Evolutionary conservation across 306 rosid species (phyloP).

Genomic region (Hippophae rhamnoides): DNA sequence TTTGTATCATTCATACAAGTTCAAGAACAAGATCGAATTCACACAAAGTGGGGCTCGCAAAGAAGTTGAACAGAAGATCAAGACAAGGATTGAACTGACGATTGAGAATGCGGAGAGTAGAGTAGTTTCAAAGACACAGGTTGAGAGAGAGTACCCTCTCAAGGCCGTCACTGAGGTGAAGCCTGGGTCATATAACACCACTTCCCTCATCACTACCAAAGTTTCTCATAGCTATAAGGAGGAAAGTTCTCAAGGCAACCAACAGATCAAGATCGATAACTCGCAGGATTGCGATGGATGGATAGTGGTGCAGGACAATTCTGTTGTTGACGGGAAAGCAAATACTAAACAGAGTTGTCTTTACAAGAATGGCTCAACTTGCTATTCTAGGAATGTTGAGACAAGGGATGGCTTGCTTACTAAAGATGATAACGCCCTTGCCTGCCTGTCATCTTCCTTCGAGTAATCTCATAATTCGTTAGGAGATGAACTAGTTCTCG

Average conservation of each 20-base stretch:
- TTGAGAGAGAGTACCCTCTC: slow-evolving; percentile 41
- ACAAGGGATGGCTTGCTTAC: slow-evolving; percentile 33
- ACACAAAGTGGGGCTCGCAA: slow-evolving; percentile 38
- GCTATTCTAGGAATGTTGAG: slow-evolving; percentile 34
- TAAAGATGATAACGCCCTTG: slow-evolving; percentile 25
- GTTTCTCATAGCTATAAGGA: slow-evolving; percentile 43
- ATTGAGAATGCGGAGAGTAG: slow-evolving; percentile 18
- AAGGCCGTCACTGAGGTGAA: slow-evolving; percentile 22
- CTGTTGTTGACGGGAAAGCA: slow-evolving; percentile 50
- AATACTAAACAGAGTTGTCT: slow-evolving; percentile 35
- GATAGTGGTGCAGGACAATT: slow-evolving; percentile 68
- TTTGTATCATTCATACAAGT: slow-evolving; percentile 27
- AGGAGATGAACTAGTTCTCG: no score
- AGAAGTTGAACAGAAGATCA: slow-evolving; percentile 42
- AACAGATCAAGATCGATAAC: slow-evolving; percentile 18
- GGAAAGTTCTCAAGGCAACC: slow-evolving; percentile 13
- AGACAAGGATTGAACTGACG: slow-evolving; percentile 23
- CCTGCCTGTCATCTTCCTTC: slow-evolving; percentile 19
- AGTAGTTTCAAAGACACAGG: slow-evolving; percentile 17
- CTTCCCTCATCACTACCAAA: slow-evolving; percentile 36
- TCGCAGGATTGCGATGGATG: slow-evolving; percentile 55
- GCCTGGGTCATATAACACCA: slow-evolving; percentile 22
- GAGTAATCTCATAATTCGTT: neutral
- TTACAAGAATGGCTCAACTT: slow-evolving; percentile 24
- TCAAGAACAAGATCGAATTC: slow-evolving; percentile 32